Base-by-base conservation (phyloP, 768 basidiomycete species). In the Amanita jacksonii region DNA sequence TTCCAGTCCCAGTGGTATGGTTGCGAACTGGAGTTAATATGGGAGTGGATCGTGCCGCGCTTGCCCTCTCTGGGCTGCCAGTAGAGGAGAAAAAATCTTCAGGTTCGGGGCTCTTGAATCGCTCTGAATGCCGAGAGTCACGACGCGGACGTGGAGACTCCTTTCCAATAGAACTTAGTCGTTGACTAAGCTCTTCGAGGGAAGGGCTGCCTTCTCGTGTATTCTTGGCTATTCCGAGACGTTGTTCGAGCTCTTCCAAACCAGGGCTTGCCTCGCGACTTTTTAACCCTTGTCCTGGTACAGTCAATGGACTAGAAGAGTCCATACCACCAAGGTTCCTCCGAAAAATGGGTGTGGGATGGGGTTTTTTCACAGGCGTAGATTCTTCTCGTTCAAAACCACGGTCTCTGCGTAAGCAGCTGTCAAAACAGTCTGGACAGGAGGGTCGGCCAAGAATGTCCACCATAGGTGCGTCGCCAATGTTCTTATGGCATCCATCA, bases 381-480 rank as follows among this genome's bases (percentile, higher is more conserved):
- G 57, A 47, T 44, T 51, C 50, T 65, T 69, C 59, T 68, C 67
- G 50, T 69, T 31, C 36, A 6, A 7, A n/a, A 10, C 67, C 9
- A 74, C 74, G 10, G 20, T 72, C 74, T 23, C 77, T 67, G 47
- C 72, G 76, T 37, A 88, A 67, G 55, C 84, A 87, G 30, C 57
- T 77, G 48, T 87, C 88, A 52, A 91, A 90, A 54, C 88, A 91
- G 32, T 81, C 81, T 5, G 71, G 65, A 52, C 88, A 91, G 32
- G 79, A 84, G 8, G 88, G 88, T 24, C 74, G 72, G 3, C 88
- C 88, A 9, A 86, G 63, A n/a, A 91, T 63, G 58, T 90, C 88
- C 24, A 90, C 81, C 76, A 87, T 79, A 0, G 88, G 88, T 1
- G 64, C 63, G 50, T 81, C 73, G 6, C 85, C 80, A 24, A 90